These are phyloP conservation scores for Diutina pseudorugosa DNA, from an alignment of 1,139 yeast genomes.

Conservation along the genomic window DNA sequence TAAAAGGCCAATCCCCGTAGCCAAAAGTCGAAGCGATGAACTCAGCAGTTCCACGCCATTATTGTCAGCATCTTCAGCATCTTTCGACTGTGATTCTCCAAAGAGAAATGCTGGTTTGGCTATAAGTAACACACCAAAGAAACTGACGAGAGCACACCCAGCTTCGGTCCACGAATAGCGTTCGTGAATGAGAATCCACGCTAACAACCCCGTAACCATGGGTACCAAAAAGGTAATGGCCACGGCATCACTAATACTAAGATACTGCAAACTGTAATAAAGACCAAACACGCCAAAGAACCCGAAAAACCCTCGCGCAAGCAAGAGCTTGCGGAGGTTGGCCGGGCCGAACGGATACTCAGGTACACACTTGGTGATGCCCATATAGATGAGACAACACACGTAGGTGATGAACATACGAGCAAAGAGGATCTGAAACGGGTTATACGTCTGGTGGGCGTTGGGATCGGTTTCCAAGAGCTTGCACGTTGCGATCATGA, in stretches of 20 bases:
- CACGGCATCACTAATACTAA: constrained; percentile 65
- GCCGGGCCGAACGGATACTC: constrained; percentile 66
- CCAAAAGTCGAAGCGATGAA: constrained; percentile 33
- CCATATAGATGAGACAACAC: constrained; percentile 46
- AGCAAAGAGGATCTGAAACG: constrained; percentile 63
- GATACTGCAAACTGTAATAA: constrained; percentile 62
- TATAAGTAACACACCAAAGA: constrained; percentile 66
- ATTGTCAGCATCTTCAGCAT: constrained; percentile 11
- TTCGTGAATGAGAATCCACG: constrained; percentile 57
- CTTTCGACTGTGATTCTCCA: constrained; percentile 27
- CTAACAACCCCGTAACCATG: constrained; percentile 62
- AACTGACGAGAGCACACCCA: constrained; percentile 53
- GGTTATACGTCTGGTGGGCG: constrained; percentile 48
- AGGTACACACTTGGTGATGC: constrained; percentile 33
- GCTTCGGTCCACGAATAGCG: constrained; percentile 58
- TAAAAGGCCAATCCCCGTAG: constrained; percentile 51
- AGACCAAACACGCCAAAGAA: constrained; percentile 69
- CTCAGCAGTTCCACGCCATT: constrained; percentile 28
- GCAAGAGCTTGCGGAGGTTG: constrained; percentile 39
- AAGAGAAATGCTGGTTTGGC: constrained; percentile 74
- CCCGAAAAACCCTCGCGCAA: constrained; percentile 63
- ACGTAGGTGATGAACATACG: constrained; percentile 65
- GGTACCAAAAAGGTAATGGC: constrained; percentile 75
- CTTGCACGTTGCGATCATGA: constrained; percentile 69
- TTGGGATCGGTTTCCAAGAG: constrained; percentile 53